Percentiles rank a stretch among this genome's conserved stretches.
These are phyloP conservation scores for Yarrowia divulgata DNA, from an alignment of 805 yeast species.

Conservation along the genomic window DNA sequence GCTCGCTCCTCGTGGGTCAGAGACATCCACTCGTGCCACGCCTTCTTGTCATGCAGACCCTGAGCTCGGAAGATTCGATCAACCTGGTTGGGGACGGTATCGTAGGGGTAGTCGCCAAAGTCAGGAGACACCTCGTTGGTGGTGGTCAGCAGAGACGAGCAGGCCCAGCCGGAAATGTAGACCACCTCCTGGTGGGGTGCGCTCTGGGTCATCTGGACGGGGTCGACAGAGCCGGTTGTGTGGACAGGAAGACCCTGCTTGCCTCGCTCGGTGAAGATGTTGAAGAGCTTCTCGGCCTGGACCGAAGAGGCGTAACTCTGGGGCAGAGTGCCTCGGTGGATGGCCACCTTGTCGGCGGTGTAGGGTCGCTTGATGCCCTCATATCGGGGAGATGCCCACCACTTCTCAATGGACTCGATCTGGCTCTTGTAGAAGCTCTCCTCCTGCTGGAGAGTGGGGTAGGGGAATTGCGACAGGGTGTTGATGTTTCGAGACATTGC, in stretches of 20 bases:
- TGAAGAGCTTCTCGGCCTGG: constrained; percentile 62
- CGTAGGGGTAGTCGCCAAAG: constrained; percentile 73
- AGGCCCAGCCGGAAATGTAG: constrained; percentile 70
- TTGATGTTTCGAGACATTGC: constrained; percentile 41
- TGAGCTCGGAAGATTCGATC: constrained; percentile 66
- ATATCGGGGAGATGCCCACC: constrained; percentile 62
- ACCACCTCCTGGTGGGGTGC: constrained; percentile 60
- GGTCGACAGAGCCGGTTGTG: constrained; percentile 68
- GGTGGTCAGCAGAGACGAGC: constrained; percentile 62
- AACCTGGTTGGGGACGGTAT: constrained; percentile 72
- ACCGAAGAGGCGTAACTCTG: constrained; percentile 56
- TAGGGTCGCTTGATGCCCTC: constrained; percentile 60
- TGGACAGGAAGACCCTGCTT: constrained; percentile 57
- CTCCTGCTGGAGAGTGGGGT: constrained; percentile 51
- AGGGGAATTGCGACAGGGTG: constrained; percentile 51
- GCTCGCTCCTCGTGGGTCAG: constrained; percentile 46
- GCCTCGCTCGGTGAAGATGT: constrained; percentile 54
- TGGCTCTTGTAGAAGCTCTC: constrained; percentile 49
- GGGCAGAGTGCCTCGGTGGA: constrained; percentile 60
- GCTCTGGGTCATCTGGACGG: constrained; percentile 66
- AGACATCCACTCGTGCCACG: constrained; percentile 54
- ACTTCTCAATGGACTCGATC: constrained; percentile 53
- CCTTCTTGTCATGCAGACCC: constrained; percentile 61
- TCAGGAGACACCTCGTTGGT: constrained; percentile 72
- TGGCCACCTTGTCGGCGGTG: constrained; percentile 60